Percentiles rank a stretch among this genome's conserved stretches.
phyloP scores from a whole-genome alignment of 129 eudicot genomes.

The Lonicera japonica region DNA sequence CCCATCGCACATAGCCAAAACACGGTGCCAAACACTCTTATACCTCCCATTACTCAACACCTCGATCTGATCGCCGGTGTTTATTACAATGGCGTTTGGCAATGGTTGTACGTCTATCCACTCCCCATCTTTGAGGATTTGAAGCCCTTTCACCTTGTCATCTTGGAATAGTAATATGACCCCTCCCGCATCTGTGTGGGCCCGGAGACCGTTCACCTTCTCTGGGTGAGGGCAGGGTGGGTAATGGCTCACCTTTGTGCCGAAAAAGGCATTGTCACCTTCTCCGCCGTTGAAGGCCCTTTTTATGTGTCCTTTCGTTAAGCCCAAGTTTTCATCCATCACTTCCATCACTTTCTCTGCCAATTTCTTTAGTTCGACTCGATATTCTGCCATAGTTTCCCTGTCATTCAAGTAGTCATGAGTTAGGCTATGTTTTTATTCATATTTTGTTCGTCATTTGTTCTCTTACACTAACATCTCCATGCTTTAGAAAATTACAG shows the following conservation, averaged over 20 bases:
- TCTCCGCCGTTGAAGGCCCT: conserved; percentile 47
- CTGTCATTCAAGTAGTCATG: conserved; percentile 17
- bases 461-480: no score
- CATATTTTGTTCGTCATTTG: no score
- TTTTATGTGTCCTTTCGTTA: conserved; percentile 51
- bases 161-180: conserved; percentile 76
- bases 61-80: conserved; percentile 79
- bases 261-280: conserved; percentile 50
- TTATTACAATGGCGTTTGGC: conserved; percentile 59
- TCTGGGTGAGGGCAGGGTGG: conserved; percentile 77
- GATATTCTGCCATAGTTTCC: conserved; percentile 52
- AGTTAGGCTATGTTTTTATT: not conserved
- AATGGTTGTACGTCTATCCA: conserved; percentile 83
- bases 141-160: conserved; percentile 58
- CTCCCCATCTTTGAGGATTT: conserved; percentile 61
- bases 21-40: conserved; percentile 80
- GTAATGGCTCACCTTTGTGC: conserved; percentile 81
- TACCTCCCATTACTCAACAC: conserved; percentile 71
- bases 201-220: conserved; percentile 57
- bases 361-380: conserved; percentile 49
- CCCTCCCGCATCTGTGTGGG: conserved; percentile 97
- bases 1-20: conserved; percentile 31
- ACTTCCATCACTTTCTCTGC: conserved; percentile 49
- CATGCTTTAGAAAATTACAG: no score
- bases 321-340: conserved; percentile 66